Evolutionary conservation across 2,329 filamentous ascomycete species (phyloP), one percentile per base, ranked within the genome.

Genomic region (Trichophyton rubrum): DNA sequence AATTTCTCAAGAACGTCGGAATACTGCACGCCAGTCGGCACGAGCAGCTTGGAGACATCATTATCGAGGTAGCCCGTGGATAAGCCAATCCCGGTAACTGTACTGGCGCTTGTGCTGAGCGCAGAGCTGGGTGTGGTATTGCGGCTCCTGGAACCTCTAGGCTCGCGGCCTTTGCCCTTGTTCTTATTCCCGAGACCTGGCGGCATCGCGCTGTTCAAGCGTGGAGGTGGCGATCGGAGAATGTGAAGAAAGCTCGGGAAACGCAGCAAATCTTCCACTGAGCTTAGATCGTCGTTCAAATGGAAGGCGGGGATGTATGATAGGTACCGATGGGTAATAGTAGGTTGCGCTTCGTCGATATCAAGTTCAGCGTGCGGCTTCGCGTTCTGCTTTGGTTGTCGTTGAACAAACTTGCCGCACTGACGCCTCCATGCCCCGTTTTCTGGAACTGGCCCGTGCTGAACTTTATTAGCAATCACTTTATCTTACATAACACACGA

Each of bases 41-140:
- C 73, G 27, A 80, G 74, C 56, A 79, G 74, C 61, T 78, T 77
- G 51, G 77, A 71, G 13, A 75, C 68, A 65, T 78, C 75, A 56
- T 80, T 80, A 43, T 82, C 78, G 60, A 85, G 78, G 69, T 84
- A 84, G 45, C 79, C 76, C 3, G 79, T 71, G n/a, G 70, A 64
- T 9, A 70, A 65, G 17, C 71, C 67, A 15, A 66, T 61, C 1
- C 64, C 65, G 17, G 72, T 74, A 64, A 71, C 71, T 64, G 66
- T 72, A 62, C 77, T 77, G 41, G 76, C 73, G 62, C 77, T 76
- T 40, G 76, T 73, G 63, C 78, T 78, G 66, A 77, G 72, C 38
- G 77, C 75, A 20, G 82, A 83, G 64, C 80, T 79, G 20, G 84
- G 84, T 2, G 84, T 86, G 15, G 82, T 83, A 68, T 85, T 85